These are phyloP conservation scores for Noccaea caerulescens DNA, from an alignment of 345 rosid genomes.

Conservation along the genomic window DNA sequence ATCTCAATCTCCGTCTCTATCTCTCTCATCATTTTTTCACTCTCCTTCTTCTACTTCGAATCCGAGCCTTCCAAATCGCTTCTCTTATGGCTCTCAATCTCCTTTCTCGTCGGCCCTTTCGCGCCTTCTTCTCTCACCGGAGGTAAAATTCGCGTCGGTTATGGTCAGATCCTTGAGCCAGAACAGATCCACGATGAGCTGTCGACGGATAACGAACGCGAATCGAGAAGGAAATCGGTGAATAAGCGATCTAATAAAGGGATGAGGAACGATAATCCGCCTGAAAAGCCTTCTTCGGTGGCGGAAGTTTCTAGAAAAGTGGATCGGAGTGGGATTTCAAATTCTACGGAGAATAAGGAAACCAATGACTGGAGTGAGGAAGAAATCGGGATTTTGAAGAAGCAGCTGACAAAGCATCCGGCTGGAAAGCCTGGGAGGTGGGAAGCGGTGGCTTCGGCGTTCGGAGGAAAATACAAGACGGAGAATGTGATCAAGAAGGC, in stretches of 20 bases:
- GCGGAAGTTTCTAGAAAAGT: slow-evolving; percentile 43
- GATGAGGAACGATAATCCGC: slow-evolving; percentile 44
- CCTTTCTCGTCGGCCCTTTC: slow-evolving; percentile 71
- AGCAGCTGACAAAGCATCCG: slow-evolving; percentile 78
- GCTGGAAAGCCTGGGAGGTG: slow-evolving; percentile 84
- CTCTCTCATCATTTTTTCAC: slow-evolving; percentile 51
- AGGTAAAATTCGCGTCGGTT: slow-evolving; percentile 78
- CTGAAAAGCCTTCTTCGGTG: slow-evolving; percentile 15
- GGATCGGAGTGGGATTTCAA: slow-evolving; percentile 26
- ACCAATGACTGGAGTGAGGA: slow-evolving; percentile 74
- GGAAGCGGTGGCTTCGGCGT: slow-evolving; percentile 77
- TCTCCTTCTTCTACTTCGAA: slow-evolving; percentile 66
- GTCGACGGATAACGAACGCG: slow-evolving; percentile 47
- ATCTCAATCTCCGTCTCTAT: slow-evolving; percentile 44
- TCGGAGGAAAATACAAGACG: slow-evolving; percentile 63
- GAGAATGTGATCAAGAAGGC: slow-evolving; percentile 87
- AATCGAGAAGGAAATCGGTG: slow-evolving; percentile 49
- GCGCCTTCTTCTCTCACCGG: slow-evolving; percentile 77
- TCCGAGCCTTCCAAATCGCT: slow-evolving; percentile 69
- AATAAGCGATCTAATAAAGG: slow-evolving; percentile 57
- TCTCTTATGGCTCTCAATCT: slow-evolving; percentile 70
- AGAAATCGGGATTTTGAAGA: slow-evolving; percentile 74
- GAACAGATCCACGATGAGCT: slow-evolving; percentile 46
- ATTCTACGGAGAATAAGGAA: slow-evolving; percentile 36
- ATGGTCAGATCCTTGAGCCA: slow-evolving; percentile 60